Base-by-base conservation (phyloP, 2,329 filamentous ascomycete genomes). In the Exserohilum turcica region DNA sequence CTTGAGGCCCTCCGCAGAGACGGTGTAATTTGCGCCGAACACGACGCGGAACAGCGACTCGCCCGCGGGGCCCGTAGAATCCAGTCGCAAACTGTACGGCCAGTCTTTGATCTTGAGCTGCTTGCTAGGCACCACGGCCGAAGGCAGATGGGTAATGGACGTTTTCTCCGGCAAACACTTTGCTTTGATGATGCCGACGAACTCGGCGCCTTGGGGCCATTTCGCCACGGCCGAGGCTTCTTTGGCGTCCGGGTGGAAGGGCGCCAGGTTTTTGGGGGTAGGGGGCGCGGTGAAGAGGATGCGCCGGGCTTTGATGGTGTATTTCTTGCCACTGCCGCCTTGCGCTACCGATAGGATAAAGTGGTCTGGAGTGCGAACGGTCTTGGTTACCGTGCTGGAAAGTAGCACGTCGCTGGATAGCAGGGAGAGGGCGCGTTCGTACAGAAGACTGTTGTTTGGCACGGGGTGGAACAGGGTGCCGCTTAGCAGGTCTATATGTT, bases 381-480 rank as follows among this genome's bases (percentile, higher is more conserved):
- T n/a, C n/a, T 7, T 48, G 35, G 3, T 24, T 24, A 66, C 53
- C n/a, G 18, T 52, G 36, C 43, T 56, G 3, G 46, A 54, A 16
- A 65, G 49, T 0, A 57, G 46, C 7, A 61, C 52, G 33, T 62
- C 56, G 2, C 51, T 8, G 13, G 47, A 38, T 1, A 68, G 57
- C 5, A 66, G 48, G 2, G 54, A 38, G 13, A 64, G 59, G 15
- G 65, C 61, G 21, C 61, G 62, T 40, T 63, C 47, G 39, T 68
- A 67, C 9, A 68, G 27, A 6, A 68, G 28, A 27, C 61, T 60
- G 35, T 68, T 68, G 18, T 56, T 62, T 5, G 48, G 60, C 5
- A 52, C 24, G 2, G 63, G 64, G 13, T 38, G 31, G 32, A 66
- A 44, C 9, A 65, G 49, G 3, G 28, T 28, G 16, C 31, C 29